Base-by-base conservation (phyloP, 2,329 filamentous ascomycete species). In the Xylariaceae sp. region DNA sequence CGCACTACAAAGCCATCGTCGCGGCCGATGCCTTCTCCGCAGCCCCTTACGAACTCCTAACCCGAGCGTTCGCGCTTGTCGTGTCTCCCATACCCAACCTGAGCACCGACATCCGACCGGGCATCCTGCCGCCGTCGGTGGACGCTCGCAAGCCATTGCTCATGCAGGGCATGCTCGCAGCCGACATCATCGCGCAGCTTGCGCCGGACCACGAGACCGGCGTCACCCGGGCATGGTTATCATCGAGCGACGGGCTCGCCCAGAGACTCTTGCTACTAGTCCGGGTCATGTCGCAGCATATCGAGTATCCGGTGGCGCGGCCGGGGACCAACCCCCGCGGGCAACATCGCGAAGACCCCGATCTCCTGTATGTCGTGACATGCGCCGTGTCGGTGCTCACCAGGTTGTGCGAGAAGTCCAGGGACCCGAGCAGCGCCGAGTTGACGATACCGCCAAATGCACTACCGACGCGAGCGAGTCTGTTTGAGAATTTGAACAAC, bases 131-230 rank as follows among this genome's bases (percentile, higher is more conserved):
- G 1, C 75, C 80, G 0, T 73, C 88, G 4, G 76, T 92, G 4
- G 88, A 96, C 59, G 79, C 78, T 3, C 81, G 92, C 40, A 95
- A 94, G 62, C 84, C 92, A 1, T 83, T 88, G 54, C 67, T 98
- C 9, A 92, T 94, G 74, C 92, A 98, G 64, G 89, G 88, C 1
- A 77, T 97, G 53, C 71, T 97, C 5, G 85, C 88, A 1, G 89
- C 88, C 0, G 89, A 97, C 51, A 94, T 97, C 36, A 67, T 97
- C 3, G 80, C 88, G 0, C 81, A 81, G 8, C 70, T 96, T 9
- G 78, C 80, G 3, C 83, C 83, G 2, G 74, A 75, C 4, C 72
- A 78, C n/a, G 88, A 94, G 49, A 74, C 74, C 12, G 74, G 78
- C 3, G 65, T 96, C 6, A 83, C 89, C 3, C 78, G 78, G 40